These are phyloP conservation scores for Tricholoma hemisulphureum DNA, from an alignment of 768 basidiomycete species.

Conservation along the genomic window DNA sequence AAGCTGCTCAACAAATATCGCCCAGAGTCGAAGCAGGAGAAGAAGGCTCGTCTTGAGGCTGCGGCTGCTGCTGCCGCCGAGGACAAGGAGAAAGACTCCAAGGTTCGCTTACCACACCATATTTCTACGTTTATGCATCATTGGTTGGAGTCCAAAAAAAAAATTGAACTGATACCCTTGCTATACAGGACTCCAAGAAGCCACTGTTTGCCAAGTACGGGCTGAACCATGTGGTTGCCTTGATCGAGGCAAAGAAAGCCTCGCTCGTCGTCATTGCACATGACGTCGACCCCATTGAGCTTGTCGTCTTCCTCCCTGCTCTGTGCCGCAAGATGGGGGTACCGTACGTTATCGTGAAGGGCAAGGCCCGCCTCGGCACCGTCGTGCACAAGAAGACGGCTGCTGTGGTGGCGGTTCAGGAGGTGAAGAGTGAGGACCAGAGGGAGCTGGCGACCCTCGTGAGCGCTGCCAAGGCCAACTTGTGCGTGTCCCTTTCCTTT, in stretches of 20 bases:
- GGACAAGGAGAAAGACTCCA: constrained; percentile 56
- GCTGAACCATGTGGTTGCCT: constrained; percentile 93
- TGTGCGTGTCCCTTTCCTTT: constrained; percentile 51
- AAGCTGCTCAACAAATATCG: constrained; percentile 98
- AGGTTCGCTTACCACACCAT: constrained; percentile 35
- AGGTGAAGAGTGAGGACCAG: constrained; percentile 92
- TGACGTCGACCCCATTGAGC: constrained; percentile 98
- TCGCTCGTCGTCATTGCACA: constrained; percentile 93
- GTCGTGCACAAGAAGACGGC: constrained; percentile 99
- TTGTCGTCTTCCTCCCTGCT: constrained; percentile 97
- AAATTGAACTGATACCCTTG: background rate
- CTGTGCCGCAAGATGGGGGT: constrained; percentile 99
- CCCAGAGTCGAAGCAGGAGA: constrained; percentile 93
- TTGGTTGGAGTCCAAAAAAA: no score
- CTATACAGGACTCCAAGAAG: constrained; percentile 78
- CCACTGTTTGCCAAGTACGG: constrained; percentile 95
- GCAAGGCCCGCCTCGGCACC: constrained; percentile 96
- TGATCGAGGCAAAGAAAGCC: constrained; percentile 97
- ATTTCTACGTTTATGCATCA: no score
- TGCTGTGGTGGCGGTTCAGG: constrained; percentile 86
- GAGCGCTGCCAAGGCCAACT: constrained; percentile 95
- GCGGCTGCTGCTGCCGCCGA: constrained; percentile 77
- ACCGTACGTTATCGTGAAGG: constrained; percentile 97
- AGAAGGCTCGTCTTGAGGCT: constrained; percentile 87
- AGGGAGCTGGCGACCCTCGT: constrained; percentile 91